Evolutionary conservation across 176 grass and related monocot genomes (phyloP), one percentile per base, ranked within the genome.

Genomic region (Coix lacrymajobi): DNA sequence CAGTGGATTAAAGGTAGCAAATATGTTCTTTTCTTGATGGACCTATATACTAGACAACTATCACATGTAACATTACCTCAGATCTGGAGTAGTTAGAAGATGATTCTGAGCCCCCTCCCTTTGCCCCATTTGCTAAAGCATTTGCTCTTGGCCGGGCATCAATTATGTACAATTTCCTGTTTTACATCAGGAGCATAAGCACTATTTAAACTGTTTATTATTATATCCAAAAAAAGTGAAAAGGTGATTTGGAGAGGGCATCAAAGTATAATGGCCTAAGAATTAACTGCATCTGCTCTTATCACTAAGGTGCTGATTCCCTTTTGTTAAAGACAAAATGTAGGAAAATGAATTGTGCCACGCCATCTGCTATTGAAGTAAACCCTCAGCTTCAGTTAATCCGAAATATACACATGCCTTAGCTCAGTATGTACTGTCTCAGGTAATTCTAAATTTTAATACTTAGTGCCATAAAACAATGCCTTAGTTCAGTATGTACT

Each of bases 101-200:
- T 75, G 96, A 98, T 62, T 98, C 96, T 57, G 96, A 98, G 69
- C 96, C 96, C 39, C 96, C 96, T 85, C 96, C 96, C 82, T 96
- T 98, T 48, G 93, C 96, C 31, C 92, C 91, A 88, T 98, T 98
- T 79, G 92, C 96, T 74, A 98, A 85, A 76, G 96, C 96, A 91
- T 98, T 96, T 85, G 88, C 89, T 83, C 91, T 98, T 85, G 96
- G 96, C 58, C 96, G 94, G 69, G 96, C 96, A 88, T 98, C 96
- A 75, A 95, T 93, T 90, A 98, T 98, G 85, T 98, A 98, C 37
- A 98, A 43, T 80, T 98, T 98, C 87, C 96, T 98, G 85, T 79
- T 85, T 54, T 75, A 86, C 28, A 87, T 44, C 65, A 20, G 60
- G 77, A 78, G 17, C 13, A 76, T 9, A 82, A 85, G 34, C 69